Conservation (phyloP, 139 green algal genomes). For the Spirogloea muscicola region DNA sequence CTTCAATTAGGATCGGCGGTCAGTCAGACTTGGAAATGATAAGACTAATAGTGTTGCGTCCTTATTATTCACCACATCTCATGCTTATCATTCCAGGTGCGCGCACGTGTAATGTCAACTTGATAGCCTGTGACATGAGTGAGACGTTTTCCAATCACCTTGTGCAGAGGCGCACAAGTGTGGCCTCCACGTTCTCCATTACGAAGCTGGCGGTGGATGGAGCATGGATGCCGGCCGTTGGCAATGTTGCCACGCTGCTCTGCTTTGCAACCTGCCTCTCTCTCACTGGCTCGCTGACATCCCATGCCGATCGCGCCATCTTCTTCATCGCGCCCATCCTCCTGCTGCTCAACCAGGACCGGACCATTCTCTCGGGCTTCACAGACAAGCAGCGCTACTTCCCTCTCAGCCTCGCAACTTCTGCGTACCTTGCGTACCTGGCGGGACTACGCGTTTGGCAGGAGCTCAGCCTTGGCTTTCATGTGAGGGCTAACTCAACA, state of each 20-base stretch:
- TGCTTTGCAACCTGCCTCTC: constrained; percentile 64
- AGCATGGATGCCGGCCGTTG: constrained; percentile 71
- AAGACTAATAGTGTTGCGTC: too few species aligned
- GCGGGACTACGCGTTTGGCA: constrained; percentile 4
- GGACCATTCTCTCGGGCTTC: constrained; percentile 24
- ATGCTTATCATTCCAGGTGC: too few species aligned
- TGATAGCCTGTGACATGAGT: too few species aligned
- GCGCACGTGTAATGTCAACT: too few species aligned
- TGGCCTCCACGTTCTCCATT: constrained; percentile 6
- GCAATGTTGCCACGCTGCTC: constrained; percentile 73
- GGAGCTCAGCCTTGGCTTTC: background rate
- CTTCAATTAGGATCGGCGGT: too few species aligned
- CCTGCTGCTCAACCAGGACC: constrained; percentile 52
- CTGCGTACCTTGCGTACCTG: constrained; percentile 18
- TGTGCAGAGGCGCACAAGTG: background rate
- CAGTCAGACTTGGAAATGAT: too few species aligned
- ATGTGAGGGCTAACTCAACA: too few species aligned
- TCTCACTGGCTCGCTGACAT: constrained; percentile 57
- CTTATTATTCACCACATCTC: too few species aligned
- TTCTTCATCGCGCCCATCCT: constrained; percentile 51
- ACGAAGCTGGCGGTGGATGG: constrained; percentile 1
- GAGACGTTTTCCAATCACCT: too few species aligned
- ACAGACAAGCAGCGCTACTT: constrained; percentile 49
- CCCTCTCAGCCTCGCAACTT: constrained; percentile 32
- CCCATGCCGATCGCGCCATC: constrained; percentile 45